Evolutionary conservation across 495 filamentous ascomycete genomes (phyloP).

Genomic region (Talaromyces stipitatus): DNA sequence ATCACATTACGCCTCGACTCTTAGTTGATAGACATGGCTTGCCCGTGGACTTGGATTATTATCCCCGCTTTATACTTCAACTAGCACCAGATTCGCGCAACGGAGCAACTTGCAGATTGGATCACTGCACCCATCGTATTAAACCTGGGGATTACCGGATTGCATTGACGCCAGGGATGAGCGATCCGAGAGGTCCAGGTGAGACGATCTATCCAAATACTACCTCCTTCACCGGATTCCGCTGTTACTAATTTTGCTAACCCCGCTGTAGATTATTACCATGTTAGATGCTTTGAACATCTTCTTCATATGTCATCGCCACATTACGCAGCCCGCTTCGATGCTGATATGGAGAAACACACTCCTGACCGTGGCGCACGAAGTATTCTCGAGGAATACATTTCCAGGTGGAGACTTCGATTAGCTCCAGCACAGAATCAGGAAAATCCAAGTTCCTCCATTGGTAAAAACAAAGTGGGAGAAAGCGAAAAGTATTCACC

Average conservation of each 20-base stretch:
- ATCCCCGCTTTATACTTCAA: conserved; percentile 6
- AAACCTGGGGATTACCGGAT: conserved; percentile 1
- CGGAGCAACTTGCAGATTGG: conserved; percentile 1
- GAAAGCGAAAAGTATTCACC: neutral
- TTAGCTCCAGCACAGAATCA: conserved; percentile 1
- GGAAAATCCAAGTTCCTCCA: neutral
- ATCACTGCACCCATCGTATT: conserved; percentile 3
- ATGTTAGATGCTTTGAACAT: conserved; percentile 4
- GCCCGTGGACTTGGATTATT: conserved; percentile 1
- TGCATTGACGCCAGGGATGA: conserved; percentile 6
- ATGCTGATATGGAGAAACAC: conserved; percentile 1
- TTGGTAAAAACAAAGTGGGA: neutral
- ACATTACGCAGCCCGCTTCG: conserved; percentile 3
- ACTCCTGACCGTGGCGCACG: neutral
- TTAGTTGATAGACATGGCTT: conserved; percentile 1
- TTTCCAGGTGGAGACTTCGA: conserved; percentile 1
- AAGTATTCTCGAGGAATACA: conserved; percentile 6
- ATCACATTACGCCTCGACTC: neutral
- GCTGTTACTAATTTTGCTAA: conserved; percentile 3
- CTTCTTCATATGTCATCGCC: conserved; percentile 1
- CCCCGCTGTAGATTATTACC: conserved; percentile 3
- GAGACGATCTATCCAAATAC: conserved; percentile 5
- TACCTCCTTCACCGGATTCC: conserved; percentile 3
- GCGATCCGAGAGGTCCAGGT: conserved; percentile 4
- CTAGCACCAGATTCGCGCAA: conserved; percentile 1